Evolutionary conservation across 441 rosid genomes (phyloP), one percentile per base, ranked within the genome.

Genomic region (Euphorbia corollata): DNA sequence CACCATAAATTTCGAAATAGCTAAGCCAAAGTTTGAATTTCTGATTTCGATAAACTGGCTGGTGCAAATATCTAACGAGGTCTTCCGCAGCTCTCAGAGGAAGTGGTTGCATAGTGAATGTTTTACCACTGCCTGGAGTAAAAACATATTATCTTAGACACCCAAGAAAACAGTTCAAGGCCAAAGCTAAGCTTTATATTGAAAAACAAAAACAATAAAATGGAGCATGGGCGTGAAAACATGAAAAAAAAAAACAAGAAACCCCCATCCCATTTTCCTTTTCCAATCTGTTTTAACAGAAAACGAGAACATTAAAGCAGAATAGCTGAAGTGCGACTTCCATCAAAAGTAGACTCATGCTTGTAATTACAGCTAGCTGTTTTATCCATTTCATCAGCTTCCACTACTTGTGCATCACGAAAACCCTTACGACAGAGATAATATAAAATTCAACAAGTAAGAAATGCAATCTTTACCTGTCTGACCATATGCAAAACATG

Each of bases 401-500:
- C 50, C 43, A 32, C 34, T 51, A n/a, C 36, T 39, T 65, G 19
- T 53, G 32, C 38, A 57, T 23, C 32, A 50, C 58, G 1, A 61
- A 50, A 7, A 68, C 4, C 19, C 4, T 47, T 51, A 58, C 24
- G 11, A 59, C n/a, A 60, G 16, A 16, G 59, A 10, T 6, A 9
- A 34, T 2, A 56, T 18, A 11, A 24, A 65, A 22, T 13, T 19
- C n/a, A 19, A 2, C 36, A 32, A 36, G 8, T 58, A 43, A 53
- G n/a, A 51, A 71, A n/a, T 7, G 63, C 43, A 48, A 60, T 63
- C 15, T 71, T 48, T 48, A 75, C 98, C 99, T 88, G 99, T 95
- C 80, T 95, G 99, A 73, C 98, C 99, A 84, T 95, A 95, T n/a
- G 99, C 99, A 85, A 95, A 95, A 84, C 99, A 95, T 18, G 99